phyloP scores from a whole-genome alignment of 2,329 filamentous ascomycete genomes.

The Penicillium sp. region DNA sequence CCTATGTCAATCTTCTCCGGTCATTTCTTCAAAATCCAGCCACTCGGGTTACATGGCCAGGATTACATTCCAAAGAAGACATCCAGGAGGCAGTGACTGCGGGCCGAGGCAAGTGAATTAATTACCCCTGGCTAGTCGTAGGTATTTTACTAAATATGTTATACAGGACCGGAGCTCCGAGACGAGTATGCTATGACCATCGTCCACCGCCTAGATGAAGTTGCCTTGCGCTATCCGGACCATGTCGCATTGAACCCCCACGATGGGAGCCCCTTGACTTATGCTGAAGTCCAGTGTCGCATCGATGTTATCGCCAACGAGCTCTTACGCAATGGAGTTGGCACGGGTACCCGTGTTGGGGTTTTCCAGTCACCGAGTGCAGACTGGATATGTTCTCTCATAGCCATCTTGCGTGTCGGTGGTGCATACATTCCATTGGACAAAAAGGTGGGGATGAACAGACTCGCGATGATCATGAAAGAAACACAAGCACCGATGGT shows the following conservation, averaged over 20 bases:
- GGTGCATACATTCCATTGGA: constrained; percentile 38
- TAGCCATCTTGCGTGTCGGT: constrained; percentile 34
- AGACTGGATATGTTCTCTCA: constrained; percentile 30
- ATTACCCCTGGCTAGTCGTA: not conserved
- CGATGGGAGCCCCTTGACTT: constrained; percentile 33
- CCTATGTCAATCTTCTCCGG: constrained; percentile 18
- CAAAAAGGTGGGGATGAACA: constrained; percentile 22
- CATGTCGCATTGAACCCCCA: constrained; percentile 31
- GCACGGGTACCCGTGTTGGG: constrained; percentile 30
- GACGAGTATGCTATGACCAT: constrained; percentile 38
- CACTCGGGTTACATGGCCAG: constrained; percentile 18
- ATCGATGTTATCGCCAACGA: constrained; percentile 36
- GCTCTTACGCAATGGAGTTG: constrained; percentile 20
- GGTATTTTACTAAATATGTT: not conserved
- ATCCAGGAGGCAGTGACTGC: constrained; percentile 14
- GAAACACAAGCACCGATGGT: constrained; percentile 12
- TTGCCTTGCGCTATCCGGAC: constrained; percentile 22
- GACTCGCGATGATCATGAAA: constrained; percentile 23
- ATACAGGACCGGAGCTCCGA: constrained; percentile 18
- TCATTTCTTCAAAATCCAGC: constrained; percentile 20
- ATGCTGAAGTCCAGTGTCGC: constrained; percentile 34
- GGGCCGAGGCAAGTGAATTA: constrained; percentile 17
- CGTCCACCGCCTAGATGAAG: constrained; percentile 37
- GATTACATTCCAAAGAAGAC: constrained; percentile 12
- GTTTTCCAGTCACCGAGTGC: constrained; percentile 42